These are phyloP conservation scores for Thymus mandschuricus DNA, from an alignment of 257 asterid species.

Conservation along the genomic window DNA sequence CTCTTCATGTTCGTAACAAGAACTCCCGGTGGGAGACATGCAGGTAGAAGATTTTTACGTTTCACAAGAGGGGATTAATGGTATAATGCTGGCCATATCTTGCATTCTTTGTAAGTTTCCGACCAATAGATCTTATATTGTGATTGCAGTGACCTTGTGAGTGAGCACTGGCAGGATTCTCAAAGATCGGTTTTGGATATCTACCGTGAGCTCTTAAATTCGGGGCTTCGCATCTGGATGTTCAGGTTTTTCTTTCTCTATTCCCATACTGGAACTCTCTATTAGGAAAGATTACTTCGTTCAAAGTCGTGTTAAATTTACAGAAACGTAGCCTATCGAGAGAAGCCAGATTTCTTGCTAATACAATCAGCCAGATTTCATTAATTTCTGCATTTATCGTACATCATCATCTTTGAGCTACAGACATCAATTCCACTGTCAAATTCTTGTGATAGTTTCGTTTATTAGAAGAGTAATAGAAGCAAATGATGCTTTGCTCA, in stretches of 20 bases:
- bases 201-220: constrained; percentile 70
- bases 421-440: too few species aligned
- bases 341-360: too few species aligned
- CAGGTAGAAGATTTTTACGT: constrained; percentile 52
- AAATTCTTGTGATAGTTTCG: too few species aligned
- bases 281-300: background rate
- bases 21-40: constrained; percentile 78
- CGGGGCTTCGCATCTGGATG: constrained; percentile 88
- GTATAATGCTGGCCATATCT: background rate
- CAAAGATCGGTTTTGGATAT: constrained; percentile 70
- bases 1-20: constrained; percentile 68
- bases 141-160: constrained; percentile 59
- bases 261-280: constrained; percentile 20
- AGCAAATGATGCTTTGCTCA: background rate
- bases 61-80: constrained; percentile 1
- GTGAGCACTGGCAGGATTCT: constrained; percentile 73
- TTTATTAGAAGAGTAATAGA: too few species aligned
- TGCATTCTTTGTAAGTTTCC: too few species aligned
- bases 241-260: constrained; percentile 65
- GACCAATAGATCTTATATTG: constrained; percentile 4
- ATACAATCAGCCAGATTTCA: too few species aligned
- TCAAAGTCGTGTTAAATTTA: background rate
- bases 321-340: too few species aligned
- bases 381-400: too few species aligned
- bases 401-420: too few species aligned